Evolutionary conservation across 2,329 filamentous ascomycete genomes (phyloP).

Genomic region (Sclerotinia subarctica): DNA sequence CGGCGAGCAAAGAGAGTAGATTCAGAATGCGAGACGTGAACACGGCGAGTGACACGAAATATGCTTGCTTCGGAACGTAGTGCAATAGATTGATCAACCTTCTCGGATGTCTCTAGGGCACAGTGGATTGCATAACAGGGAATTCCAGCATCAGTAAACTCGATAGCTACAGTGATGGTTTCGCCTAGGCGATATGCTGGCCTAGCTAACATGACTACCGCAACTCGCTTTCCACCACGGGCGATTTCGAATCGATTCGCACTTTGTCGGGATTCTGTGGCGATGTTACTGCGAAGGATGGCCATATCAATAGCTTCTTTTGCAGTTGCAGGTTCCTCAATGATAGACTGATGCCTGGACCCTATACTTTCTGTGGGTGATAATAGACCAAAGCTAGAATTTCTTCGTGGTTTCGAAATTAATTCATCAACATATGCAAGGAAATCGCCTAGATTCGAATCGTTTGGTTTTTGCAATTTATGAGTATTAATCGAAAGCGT

Average conservation of each 20-base stretch:
- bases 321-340: constrained; percentile 58
- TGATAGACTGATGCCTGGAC: constrained; percentile 53
- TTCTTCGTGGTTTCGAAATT: constrained; percentile 56
- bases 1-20: constrained; percentile 78
- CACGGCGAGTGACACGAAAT: constrained; percentile 77
- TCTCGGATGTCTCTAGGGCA: constrained; percentile 82
- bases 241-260: constrained; percentile 95
- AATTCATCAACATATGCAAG: constrained; percentile 74
- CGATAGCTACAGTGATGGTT: constrained; percentile 76
- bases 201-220: constrained; percentile 82
- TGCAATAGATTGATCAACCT: constrained; percentile 74
- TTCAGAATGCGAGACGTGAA: constrained; percentile 75
- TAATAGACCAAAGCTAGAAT: constrained; percentile 58
- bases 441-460: constrained; percentile 59
- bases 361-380: constrained; percentile 63
- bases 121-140: constrained; percentile 83
- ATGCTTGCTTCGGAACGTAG: constrained; percentile 83
- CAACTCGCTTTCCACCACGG: constrained; percentile 85
- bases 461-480: constrained; percentile 32
- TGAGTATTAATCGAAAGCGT: constrained; percentile 32
- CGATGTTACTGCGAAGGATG: constrained; percentile 77
- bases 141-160: constrained; percentile 74
- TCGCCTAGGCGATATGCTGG: constrained; percentile 89
- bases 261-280: constrained; percentile 66
- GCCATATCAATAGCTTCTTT: constrained; percentile 90